These are phyloP conservation scores for Effrenium voratum DNA, from an alignment of 73 alveolate species.

Conservation along the genomic window DNA sequence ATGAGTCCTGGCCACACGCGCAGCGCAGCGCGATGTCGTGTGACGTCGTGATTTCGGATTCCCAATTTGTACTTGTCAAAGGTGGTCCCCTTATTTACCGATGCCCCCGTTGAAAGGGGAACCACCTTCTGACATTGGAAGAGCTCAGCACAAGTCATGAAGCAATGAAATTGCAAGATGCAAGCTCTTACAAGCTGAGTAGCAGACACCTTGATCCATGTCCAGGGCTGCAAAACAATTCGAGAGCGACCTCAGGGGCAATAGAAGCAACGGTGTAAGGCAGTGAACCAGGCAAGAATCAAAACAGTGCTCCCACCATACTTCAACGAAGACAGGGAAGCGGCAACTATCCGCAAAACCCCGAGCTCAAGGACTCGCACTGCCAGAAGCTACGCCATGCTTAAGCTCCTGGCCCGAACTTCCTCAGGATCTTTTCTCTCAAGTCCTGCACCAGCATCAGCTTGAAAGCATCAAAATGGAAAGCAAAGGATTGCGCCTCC, in stretches of 20 bases:
- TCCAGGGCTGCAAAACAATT: constrained; percentile 61
- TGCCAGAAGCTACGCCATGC: neutral
- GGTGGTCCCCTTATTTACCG: too few species aligned
- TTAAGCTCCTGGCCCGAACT: constrained; percentile 17
- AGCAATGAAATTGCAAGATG: neutral
- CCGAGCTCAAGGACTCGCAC: neutral
- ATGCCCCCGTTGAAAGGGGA: neutral
- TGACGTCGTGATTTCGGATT: too few species aligned
- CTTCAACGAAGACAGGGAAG: neutral
- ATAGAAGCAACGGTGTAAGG: too few species aligned
- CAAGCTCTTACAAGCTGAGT: neutral
- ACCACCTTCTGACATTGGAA: neutral
- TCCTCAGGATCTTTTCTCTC: constrained; percentile 43
- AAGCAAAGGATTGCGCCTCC: neutral
- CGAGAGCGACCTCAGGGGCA: constrained; percentile 22
- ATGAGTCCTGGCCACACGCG: neutral
- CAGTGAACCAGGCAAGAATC: neutral
- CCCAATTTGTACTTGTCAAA: too few species aligned
- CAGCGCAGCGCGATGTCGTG: too few species aligned
- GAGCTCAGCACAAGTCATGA: neutral
- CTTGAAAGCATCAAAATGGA: neutral
- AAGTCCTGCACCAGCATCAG: too few species aligned
- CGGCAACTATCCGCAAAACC: neutral
- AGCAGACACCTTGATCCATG: constrained; percentile 67
- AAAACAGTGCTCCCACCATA: neutral